Percentiles rank a stretch among this genome's conserved stretches.
These are phyloP conservation scores for Ceratocystis albifundus DNA, from an alignment of 2,329 filamentous ascomycete species.

Conservation along the genomic window DNA sequence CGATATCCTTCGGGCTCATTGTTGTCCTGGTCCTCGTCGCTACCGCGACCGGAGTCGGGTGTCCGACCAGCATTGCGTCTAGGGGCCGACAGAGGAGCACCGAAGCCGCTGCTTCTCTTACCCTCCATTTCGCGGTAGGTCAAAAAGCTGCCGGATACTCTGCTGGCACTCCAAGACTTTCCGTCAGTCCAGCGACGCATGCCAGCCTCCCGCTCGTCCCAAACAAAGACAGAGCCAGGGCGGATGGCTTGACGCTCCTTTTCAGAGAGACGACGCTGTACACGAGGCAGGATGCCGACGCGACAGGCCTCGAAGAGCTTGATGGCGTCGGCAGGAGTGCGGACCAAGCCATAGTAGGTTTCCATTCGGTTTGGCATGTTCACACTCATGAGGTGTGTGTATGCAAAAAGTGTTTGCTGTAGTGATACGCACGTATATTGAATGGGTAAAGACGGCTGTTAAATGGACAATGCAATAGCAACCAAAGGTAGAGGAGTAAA, in stretches of 20 bases:
- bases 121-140: constrained; percentile 99
- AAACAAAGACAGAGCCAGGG: constrained; percentile 97
- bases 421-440: not conserved
- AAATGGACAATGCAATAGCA: not conserved
- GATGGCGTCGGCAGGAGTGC: constrained; percentile 92
- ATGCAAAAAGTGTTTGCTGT: not conserved
- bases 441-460: not conserved
- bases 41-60: constrained; percentile 67
- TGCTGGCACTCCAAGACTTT: constrained; percentile 96
- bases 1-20: constrained; percentile 82
- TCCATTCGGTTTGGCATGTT: constrained; percentile 55
- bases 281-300: constrained; percentile 75
- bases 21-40: constrained; percentile 75
- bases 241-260: constrained; percentile 94
- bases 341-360: constrained; percentile 89
- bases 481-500: not conserved
- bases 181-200: constrained; percentile 98
- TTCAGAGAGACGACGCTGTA: constrained; percentile 85
- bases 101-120: constrained; percentile 74
- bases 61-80: constrained; percentile 56
- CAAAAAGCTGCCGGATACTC: constrained; percentile 92
- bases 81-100: constrained; percentile 35
- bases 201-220: constrained; percentile 95
- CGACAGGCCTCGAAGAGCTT: constrained; percentile 97
- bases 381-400: not conserved